These are phyloP conservation scores for Yarrowia alimentaria DNA, from an alignment of 805 yeast genomes.

Conservation along the genomic window DNA sequence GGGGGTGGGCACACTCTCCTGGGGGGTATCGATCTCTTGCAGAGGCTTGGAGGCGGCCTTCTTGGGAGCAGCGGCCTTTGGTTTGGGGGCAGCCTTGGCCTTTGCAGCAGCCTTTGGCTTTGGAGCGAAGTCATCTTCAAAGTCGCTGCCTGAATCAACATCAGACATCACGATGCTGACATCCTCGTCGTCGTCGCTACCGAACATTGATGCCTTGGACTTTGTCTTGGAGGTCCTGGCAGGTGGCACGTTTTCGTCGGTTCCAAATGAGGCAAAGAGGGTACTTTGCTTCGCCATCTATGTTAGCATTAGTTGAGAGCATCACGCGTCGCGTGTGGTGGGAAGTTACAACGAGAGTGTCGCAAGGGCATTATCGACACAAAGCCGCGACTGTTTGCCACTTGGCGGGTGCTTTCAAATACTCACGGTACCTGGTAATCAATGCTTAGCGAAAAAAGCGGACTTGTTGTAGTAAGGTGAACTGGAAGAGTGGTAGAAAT, in stretches of 20 bases:
- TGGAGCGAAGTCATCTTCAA: not conserved
- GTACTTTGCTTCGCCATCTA: conserved; percentile 21
- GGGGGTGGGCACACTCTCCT: too few species aligned
- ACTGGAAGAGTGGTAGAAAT: too few species aligned
- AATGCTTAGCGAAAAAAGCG: too few species aligned
- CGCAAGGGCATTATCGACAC: too few species aligned
- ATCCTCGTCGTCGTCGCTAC: conserved; percentile 18
- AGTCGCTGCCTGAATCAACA: not conserved
- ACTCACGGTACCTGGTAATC: too few species aligned
- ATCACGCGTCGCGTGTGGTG: too few species aligned
- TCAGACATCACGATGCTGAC: conserved; percentile 12
- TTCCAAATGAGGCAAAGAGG: conserved; percentile 1
- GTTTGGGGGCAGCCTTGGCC: conserved; percentile 1
- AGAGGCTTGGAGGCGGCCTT: conserved; percentile 13
- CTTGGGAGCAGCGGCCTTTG: conserved; percentile 1
- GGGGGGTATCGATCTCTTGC: conserved; percentile 16
- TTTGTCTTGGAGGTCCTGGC: conserved; percentile 2
- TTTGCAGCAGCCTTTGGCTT: not conserved
- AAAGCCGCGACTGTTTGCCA: too few species aligned
- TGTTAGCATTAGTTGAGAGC: not conserved
- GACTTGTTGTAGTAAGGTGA: too few species aligned
- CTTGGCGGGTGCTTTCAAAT: too few species aligned
- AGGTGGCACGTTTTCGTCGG: conserved; percentile 20
- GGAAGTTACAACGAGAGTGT: too few species aligned
- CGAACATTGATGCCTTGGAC: not conserved